Evolutionary conservation across 108 stramenopile species (phyloP), one percentile per base, ranked within the genome.

Genomic region (Stephanodiscus minutulus): DNA sequence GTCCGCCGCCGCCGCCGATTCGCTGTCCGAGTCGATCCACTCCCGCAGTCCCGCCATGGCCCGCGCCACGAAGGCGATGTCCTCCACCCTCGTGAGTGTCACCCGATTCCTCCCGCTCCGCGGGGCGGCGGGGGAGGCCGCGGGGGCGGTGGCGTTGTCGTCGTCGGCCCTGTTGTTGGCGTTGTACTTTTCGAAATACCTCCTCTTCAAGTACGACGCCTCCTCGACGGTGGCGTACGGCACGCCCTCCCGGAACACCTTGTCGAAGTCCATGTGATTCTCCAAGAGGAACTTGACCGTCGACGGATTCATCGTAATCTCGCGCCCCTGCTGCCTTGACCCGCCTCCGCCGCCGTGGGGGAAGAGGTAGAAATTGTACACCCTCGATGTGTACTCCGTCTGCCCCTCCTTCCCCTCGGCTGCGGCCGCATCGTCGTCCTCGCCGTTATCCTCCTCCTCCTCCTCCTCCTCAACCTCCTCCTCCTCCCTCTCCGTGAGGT

Each of bases 311-410:
- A 94, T 27, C 1, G 84, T 82, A 6, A 94, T 72, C 59, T 91
- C 90, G 12, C 87, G 57, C 15, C 69, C 53, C 7, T n/a, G 39
- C 22, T 44, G 13, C 20, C 18, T 2, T 31, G n/a, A 27, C 6
- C 18, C 12, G 33, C 33, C 18, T 4, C 56, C 57, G 41, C 67
- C 37, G 17, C 53, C 39, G 37, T 77, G 68, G 24, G 93, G 90
- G 74, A 94, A 94, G 33, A 90, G 58, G 27, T 84, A 85, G 72
- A 94, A 94, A 64, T 94, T 91, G 77, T 91, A 94, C 18, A 84
- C 58, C n/a, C 79, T 57, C 49, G 64, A 65, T 21, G 65, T 79
- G 39, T 76, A 77, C 48, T 77, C 75, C 47, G 74, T 29, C 31
- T 75, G 59, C 36, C 44, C 35, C 25, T 70, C 61, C n/a, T 43